Evolutionary conservation across 2,329 filamentous ascomycete genomes (phyloP).

Genomic region (Talaromyces albobiverticillius): DNA sequence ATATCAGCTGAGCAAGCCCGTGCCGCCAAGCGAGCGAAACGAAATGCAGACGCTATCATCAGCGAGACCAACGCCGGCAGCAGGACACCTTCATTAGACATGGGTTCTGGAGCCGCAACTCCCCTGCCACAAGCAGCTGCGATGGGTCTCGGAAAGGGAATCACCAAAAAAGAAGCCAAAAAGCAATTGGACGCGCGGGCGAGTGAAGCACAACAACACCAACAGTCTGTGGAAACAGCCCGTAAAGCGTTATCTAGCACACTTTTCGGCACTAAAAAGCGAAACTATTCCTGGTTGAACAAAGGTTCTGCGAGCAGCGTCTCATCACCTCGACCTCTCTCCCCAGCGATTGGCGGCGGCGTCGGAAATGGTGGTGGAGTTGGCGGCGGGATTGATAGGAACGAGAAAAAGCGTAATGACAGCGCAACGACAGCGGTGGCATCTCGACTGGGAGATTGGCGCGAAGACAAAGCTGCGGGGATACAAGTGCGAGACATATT

Average conservation of each 20-base stretch:
- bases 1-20: slow-evolving; percentile 70
- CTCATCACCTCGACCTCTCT: slow-evolving; percentile 33
- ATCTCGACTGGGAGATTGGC: slow-evolving; percentile 68
- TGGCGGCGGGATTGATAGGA: slow-evolving; percentile 29
- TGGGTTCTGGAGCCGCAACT: slow-evolving; percentile 59
- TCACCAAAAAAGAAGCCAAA: slow-evolving; percentile 85
- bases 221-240: slow-evolving; percentile 79
- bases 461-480: slow-evolving; percentile 73
- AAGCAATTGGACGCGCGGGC: slow-evolving; percentile 70
- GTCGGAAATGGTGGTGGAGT: slow-evolving; percentile 10
- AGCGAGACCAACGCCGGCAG: slow-evolving; percentile 46
- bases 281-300: slow-evolving; percentile 45
- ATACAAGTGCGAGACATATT: slow-evolving; percentile 86
- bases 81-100: slow-evolving; percentile 56
- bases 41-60: slow-evolving; percentile 53
- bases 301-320: slow-evolving; percentile 34
- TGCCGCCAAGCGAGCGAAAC: slow-evolving; percentile 64
- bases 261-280: slow-evolving; percentile 46
- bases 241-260: slow-evolving; percentile 61
- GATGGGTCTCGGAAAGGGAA: slow-evolving; percentile 62
- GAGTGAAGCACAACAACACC: slow-evolving; percentile 74
- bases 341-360: slow-evolving; percentile 21
- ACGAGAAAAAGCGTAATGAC: slow-evolving; percentile 26
- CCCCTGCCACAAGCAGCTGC: slow-evolving; percentile 25
- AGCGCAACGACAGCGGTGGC: slow-evolving; percentile 39